phyloP scores from a whole-genome alignment of 225 moss, liverwort and hornwort species.

The Climacium dendroides region DNA sequence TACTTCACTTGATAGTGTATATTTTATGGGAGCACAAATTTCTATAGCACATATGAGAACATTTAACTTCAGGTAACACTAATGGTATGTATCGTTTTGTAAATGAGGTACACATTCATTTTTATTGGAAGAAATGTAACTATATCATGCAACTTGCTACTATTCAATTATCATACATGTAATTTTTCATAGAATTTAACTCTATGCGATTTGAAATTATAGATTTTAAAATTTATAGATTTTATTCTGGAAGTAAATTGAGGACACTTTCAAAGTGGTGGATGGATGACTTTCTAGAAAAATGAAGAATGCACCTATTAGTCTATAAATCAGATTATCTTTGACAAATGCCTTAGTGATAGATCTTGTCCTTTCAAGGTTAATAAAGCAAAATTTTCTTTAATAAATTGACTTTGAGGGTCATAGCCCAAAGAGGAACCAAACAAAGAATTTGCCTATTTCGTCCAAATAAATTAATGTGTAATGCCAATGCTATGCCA shows the following conservation, averaged over 20 bases:
- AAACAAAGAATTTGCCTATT: background rate
- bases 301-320: background rate
- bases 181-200: too few species aligned
- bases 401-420: background rate
- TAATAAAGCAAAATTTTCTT: background rate
- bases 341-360: fast-evolving
- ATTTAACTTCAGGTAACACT: background rate
- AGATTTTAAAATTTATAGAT: fast-evolving
- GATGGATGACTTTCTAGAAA: background rate
- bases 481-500: too few species aligned
- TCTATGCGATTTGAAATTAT: background rate
- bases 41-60: background rate
- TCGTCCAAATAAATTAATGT: background rate
- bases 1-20: background rate
- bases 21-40: background rate
- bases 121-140: background rate
- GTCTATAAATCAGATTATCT: background rate
- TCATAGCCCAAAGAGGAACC: background rate
- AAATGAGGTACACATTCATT: too few species aligned
- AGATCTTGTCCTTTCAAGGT: background rate
- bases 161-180: background rate
- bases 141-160: background rate
- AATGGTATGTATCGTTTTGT: background rate
- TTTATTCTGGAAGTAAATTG: fast-evolving
- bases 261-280: background rate